Evolutionary conservation across 1,139 yeast genomes (phyloP).

Genomic region (Yamadazyma blattariae): DNA sequence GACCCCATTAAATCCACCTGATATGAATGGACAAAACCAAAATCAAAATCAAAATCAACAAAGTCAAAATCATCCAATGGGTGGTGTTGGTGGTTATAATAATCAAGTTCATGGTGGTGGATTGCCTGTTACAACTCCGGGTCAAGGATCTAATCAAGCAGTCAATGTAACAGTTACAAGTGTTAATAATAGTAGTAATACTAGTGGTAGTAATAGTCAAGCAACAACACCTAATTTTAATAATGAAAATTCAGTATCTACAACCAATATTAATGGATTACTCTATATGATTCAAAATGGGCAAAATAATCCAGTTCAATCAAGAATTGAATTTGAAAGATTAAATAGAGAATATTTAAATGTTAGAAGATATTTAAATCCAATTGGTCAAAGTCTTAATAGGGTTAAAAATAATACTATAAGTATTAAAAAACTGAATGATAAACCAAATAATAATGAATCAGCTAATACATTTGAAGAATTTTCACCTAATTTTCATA

Average conservation of each 20-base stretch:
- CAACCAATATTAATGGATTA: constrained; percentile 29
- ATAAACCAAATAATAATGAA: constrained; percentile 14
- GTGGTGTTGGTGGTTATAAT: neutral
- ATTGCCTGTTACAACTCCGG: neutral
- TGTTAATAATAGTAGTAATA: constrained; percentile 1
- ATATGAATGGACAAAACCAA: neutral
- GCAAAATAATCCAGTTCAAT: constrained; percentile 52
- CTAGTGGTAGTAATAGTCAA: constrained; percentile 1
- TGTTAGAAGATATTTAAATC: constrained; percentile 66
- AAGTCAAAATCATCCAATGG: neutral
- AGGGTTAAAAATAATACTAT: constrained; percentile 33
- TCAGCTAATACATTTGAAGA: constrained; percentile 35
- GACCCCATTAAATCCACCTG: constrained; percentile 5
- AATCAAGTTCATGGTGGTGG: too few relatives aligned
- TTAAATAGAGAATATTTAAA: constrained; percentile 71
- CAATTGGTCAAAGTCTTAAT: constrained; percentile 60
- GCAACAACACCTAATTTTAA: neutral
- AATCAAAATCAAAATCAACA: neutral
- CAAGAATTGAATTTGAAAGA: constrained; percentile 73
- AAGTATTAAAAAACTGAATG: constrained; percentile 20
- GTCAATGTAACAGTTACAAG: constrained; percentile 1
- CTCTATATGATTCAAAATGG: constrained; percentile 31
- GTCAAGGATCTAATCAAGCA: constrained; percentile 1
- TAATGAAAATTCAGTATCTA: constrained; percentile 12
- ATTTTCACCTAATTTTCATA: constrained; percentile 30